A percentile compares a stretch with the other conserved stretches of the same genome.
Conservation (phyloP, 2,329 filamentous ascomycete species). For the Alternaria arborescens region DNA sequence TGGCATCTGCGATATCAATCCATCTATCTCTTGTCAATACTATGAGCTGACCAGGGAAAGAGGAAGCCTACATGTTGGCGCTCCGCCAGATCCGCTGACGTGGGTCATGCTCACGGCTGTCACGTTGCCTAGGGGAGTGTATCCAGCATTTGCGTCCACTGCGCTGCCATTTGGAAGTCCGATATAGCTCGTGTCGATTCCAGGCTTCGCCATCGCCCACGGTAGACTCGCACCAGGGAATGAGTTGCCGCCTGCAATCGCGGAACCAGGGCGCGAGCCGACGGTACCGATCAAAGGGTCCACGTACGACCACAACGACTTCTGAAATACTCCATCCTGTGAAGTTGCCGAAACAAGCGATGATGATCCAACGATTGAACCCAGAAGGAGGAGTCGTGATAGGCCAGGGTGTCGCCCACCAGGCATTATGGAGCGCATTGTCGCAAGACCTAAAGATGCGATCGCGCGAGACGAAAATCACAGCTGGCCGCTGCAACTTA, state of each 20-base stretch:
- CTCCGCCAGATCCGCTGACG: conserved; percentile 30
- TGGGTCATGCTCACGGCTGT: conserved; percentile 42
- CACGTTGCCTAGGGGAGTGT: conserved; percentile 41
- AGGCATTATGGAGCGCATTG: background rate
- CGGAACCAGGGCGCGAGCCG: conserved; percentile 45
- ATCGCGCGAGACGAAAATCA: background rate
- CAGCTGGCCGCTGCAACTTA: background rate
- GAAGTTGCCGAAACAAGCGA: background rate
- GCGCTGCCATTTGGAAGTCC: conserved; percentile 21
- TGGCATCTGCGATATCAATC: conserved; percentile 40
- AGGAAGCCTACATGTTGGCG: conserved; percentile 20
- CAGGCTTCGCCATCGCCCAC: conserved; percentile 40
- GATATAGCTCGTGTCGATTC: conserved; percentile 36
- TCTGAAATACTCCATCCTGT: background rate
- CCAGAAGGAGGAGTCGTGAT: background rate
- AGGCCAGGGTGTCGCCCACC: background rate
- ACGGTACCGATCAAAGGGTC: conserved; percentile 55
- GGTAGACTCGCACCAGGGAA: conserved; percentile 38
- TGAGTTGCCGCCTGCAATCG: conserved; percentile 35
- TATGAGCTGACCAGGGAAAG: background rate
- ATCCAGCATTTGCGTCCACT: conserved; percentile 39
- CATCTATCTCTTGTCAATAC: conserved; percentile 25
- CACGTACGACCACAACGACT: conserved; percentile 26
- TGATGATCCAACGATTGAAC: background rate
- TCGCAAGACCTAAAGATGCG: background rate